Conservation (phyloP, 2,329 filamentous ascomycete species). For the Ascochyta viciae-villosae region DNA sequence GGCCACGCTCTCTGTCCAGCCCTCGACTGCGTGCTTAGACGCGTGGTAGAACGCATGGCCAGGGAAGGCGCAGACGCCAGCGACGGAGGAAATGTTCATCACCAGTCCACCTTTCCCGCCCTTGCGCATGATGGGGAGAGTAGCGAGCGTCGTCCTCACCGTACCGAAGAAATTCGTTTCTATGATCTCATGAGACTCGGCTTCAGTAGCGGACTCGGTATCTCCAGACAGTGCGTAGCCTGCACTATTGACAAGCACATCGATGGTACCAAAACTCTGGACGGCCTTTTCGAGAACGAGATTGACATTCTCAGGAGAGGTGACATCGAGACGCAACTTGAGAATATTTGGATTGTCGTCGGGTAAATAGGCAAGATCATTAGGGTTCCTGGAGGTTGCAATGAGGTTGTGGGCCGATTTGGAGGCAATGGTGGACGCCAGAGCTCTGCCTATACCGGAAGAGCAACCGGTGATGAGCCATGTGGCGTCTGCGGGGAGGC, state of each 20-base stretch:
- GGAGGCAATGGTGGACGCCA: slow-evolving; percentile 50
- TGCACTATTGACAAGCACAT: slow-evolving; percentile 57
- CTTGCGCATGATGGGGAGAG: slow-evolving; percentile 51
- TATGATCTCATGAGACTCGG: slow-evolving; percentile 46
- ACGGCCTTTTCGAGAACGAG: slow-evolving; percentile 61
- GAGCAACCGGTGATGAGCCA: slow-evolving; percentile 54
- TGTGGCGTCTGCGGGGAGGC: slow-evolving; percentile 2
- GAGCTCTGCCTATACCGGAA: slow-evolving; percentile 55
- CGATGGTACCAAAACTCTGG: slow-evolving; percentile 71
- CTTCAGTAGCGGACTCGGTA: slow-evolving; percentile 39
- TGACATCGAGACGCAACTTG: slow-evolving; percentile 59
- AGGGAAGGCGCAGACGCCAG: slow-evolving; percentile 27
- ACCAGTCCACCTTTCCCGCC: slow-evolving; percentile 36
- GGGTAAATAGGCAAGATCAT: slow-evolving; percentile 53
- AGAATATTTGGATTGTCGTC: slow-evolving; percentile 49
- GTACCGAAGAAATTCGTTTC: slow-evolving; percentile 57
- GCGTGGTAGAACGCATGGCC: slow-evolving; percentile 35
- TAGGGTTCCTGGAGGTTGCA: slow-evolving; percentile 57
- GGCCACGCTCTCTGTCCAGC: slow-evolving; percentile 56
- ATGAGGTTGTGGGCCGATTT: slow-evolving; percentile 53
- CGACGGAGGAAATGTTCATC: slow-evolving; percentile 28
- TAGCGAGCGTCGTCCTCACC: slow-evolving; percentile 49
- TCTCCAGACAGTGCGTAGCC: slow-evolving; percentile 46
- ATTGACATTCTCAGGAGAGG: slow-evolving; percentile 48
- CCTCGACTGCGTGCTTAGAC: slow-evolving; percentile 43